Percentiles rank a stretch among this genome's conserved stretches.
Evolutionary conservation across 305 asterid species (phyloP).

Genomic region (Solanum aculeatissimum): DNA sequence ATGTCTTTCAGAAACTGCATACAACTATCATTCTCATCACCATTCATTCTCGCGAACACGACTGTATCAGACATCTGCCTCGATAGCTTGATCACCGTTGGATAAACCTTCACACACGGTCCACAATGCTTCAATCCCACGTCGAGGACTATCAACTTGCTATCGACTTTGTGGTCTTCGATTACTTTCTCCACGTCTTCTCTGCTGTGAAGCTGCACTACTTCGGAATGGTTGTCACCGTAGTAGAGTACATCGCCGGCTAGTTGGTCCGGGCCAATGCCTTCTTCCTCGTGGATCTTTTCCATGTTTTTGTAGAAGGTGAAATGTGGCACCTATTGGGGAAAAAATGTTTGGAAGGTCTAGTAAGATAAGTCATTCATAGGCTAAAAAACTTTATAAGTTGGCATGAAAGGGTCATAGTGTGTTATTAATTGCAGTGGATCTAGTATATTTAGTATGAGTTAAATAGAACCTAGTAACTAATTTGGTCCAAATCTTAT

Average conservation of each 20-base stretch:
- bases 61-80: constrained; percentile 64
- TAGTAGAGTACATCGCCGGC: constrained; percentile 87
- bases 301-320: constrained; percentile 87
- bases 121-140: constrained; percentile 98
- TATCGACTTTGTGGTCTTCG: constrained; percentile 33
- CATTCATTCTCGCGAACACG: constrained; percentile 91
- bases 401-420: neutral
- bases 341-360: neutral
- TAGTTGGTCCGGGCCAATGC: constrained; percentile 75
- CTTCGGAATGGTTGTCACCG: constrained; percentile 82
- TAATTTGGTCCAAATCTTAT: neutral
- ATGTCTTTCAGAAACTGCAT: constrained; percentile 82
- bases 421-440: neutral
- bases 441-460: neutral
- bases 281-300: constrained; percentile 92
- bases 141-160: constrained; percentile 59
- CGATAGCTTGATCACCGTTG: constrained; percentile 80
- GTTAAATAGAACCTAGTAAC: neutral
- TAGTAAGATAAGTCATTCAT: neutral
- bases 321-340: constrained; percentile 58
- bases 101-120: constrained; percentile 94
- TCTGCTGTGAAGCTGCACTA: constrained; percentile 61
- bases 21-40: constrained; percentile 92
- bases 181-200: constrained; percentile 74
- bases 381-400: neutral